phyloP scores from a whole-genome alignment of 768 basidiomycete species.

The Daedalea quercina region DNA sequence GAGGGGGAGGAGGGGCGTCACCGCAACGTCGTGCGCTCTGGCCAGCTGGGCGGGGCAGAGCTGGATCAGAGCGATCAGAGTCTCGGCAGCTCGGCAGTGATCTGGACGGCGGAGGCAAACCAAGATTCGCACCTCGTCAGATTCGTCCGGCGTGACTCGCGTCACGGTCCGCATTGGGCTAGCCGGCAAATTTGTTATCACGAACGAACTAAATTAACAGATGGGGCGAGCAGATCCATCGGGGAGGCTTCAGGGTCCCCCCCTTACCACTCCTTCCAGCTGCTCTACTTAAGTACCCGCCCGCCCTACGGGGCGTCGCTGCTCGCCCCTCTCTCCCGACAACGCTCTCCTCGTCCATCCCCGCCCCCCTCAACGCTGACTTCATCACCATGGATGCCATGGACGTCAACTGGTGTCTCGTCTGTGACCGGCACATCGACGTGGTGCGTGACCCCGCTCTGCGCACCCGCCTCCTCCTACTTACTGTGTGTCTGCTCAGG shows the following conservation, averaged over 20 bases:
- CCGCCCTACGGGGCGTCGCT: constrained; percentile 9
- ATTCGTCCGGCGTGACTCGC: not conserved
- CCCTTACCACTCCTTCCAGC: constrained; percentile 3
- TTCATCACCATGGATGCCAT: constrained; percentile 28
- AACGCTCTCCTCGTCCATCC: constrained; percentile 16
- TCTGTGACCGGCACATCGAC: constrained; percentile 52
- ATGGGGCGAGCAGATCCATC: constrained; percentile 4
- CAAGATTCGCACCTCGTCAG: not conserved
- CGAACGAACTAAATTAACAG: constrained; percentile 1
- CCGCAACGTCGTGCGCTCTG: not conserved
- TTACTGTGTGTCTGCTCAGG: constrained; percentile 20
- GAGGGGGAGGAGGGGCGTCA: too few relatives aligned
- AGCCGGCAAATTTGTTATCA: constrained; percentile 5
- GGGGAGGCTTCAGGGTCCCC: constrained; percentile 3
- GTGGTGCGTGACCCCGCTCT: constrained; percentile 26
- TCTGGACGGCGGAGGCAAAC: not conserved
- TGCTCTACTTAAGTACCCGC: constrained; percentile 8
- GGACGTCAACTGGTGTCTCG: constrained; percentile 70
- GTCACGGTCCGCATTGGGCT: not conserved
- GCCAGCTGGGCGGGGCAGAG: not conserved
- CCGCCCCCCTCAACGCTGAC: constrained; percentile 8
- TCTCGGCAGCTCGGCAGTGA: not conserved
- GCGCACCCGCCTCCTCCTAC: constrained; percentile 7
- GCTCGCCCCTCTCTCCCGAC: constrained; percentile 8
- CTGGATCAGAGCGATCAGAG: constrained; percentile 1